phyloP scores from a whole-genome alignment of 768 basidiomycete species.

The Calvatia gigantea region DNA sequence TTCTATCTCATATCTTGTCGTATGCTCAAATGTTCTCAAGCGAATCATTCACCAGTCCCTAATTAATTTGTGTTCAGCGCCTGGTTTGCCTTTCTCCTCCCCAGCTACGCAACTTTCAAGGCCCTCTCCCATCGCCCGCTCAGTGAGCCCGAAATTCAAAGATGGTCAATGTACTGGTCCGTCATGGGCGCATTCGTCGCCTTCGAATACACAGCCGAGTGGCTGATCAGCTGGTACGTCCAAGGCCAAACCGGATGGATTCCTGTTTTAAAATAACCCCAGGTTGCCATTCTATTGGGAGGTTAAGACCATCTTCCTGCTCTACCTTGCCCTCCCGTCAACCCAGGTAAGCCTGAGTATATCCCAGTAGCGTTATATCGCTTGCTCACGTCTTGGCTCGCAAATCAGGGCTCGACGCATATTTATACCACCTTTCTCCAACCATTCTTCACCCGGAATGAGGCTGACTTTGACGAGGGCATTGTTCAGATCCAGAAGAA shows the following conservation, averaged over 20 bases:
- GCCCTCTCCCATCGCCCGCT: conserved; percentile 51
- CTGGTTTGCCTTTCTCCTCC: conserved; percentile 69
- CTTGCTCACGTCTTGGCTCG: conserved; percentile 11
- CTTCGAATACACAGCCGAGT: conserved; percentile 60
- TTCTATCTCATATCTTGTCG: conserved; percentile 50
- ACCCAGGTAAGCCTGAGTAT: conserved; percentile 45
- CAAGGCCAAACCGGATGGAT: background rate
- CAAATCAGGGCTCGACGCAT: conserved; percentile 59
- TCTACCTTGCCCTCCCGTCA: conserved; percentile 69
- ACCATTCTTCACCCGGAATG: conserved; percentile 59
- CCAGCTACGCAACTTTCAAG: conserved; percentile 65
- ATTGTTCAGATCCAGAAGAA: conserved; percentile 54
- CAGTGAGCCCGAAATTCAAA: conserved; percentile 50
- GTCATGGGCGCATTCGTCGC: conserved; percentile 59
- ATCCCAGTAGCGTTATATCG: background rate
- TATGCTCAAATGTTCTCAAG: conserved; percentile 17
- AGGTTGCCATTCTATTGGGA: conserved; percentile 83
- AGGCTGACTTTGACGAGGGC: conserved; percentile 55
- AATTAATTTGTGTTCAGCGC: conserved; percentile 37
- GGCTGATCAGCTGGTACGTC: conserved; percentile 62
- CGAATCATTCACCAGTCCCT: background rate
- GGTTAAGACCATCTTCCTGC: conserved; percentile 59
- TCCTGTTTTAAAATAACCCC: conserved; percentile 13
- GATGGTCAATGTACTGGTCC: conserved; percentile 62
- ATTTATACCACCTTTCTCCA: conserved; percentile 58